These are phyloP conservation scores for Nemania serpens DNA, from an alignment of 2,329 filamentous ascomycete species.

Conservation along the genomic window DNA sequence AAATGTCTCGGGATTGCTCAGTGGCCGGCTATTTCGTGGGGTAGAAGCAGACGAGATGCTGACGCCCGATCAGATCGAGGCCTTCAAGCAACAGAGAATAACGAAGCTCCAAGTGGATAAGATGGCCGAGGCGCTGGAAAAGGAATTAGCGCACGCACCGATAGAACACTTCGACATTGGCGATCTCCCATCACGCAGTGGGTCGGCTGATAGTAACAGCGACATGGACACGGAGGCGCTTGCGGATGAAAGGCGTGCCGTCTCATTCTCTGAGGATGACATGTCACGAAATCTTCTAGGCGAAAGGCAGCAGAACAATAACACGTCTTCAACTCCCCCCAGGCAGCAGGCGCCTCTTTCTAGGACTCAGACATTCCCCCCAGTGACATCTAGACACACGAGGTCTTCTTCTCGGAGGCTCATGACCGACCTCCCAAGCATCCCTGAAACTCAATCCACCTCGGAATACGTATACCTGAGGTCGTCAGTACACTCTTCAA, in stretches of 20 bases:
- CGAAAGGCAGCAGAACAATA: conserved; percentile 27
- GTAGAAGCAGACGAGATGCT: conserved; percentile 65
- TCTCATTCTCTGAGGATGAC: conserved; percentile 33
- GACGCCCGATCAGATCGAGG: conserved; percentile 56
- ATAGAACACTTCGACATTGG: conserved; percentile 57
- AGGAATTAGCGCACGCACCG: conserved; percentile 47
- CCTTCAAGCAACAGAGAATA: conserved; percentile 48
- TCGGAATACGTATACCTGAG: conserved; percentile 55
- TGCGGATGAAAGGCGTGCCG: conserved; percentile 34
- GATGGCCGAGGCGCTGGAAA: conserved; percentile 40
- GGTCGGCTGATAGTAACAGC: conserved; percentile 44
- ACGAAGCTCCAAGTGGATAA: conserved; percentile 40
- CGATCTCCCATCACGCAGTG: conserved; percentile 50
- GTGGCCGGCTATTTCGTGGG: conserved; percentile 57
- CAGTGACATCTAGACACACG: conserved; percentile 40
- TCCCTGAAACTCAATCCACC: conserved; percentile 34
- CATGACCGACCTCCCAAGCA: conserved; percentile 36
- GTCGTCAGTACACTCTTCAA: conserved; percentile 55
- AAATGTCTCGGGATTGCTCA: conserved; percentile 62
- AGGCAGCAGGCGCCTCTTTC: conserved; percentile 25
- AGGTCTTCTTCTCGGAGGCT: conserved; percentile 33
- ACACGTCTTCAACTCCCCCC: conserved; percentile 14
- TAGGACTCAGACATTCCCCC: conserved; percentile 37
- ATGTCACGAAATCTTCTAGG: conserved; percentile 35
- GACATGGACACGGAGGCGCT: conserved; percentile 38